Percentiles rank a stretch among this genome's conserved stretches.
These are phyloP conservation scores for Nigrospora sphaerica DNA, from an alignment of 2,329 filamentous ascomycete species.

Conservation along the genomic window DNA sequence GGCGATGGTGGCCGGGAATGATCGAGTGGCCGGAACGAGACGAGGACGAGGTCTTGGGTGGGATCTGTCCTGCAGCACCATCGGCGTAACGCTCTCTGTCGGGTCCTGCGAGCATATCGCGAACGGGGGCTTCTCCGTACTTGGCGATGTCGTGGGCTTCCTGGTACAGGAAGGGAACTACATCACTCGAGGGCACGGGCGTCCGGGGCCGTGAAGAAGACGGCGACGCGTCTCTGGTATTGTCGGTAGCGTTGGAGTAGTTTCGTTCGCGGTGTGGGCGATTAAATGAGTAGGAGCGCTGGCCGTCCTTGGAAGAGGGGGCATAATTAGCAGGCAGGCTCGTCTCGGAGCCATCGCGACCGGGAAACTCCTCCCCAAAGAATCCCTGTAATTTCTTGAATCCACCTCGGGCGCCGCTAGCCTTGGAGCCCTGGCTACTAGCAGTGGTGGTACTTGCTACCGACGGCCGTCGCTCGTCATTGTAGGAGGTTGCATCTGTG, in stretches of 20 bases:
- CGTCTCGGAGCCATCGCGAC: slow-evolving; percentile 66
- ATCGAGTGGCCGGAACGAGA: slow-evolving; percentile 52
- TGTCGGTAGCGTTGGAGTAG: slow-evolving; percentile 69
- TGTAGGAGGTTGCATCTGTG: slow-evolving; percentile 51
- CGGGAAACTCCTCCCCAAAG: slow-evolving; percentile 83
- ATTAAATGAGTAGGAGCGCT: slow-evolving; percentile 54
- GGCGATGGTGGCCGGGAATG: slow-evolving; percentile 53
- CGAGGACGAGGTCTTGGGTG: slow-evolving; percentile 56
- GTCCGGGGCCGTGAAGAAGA: slow-evolving; percentile 71
- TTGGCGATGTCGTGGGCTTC: slow-evolving; percentile 71
- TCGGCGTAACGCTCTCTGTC: slow-evolving; percentile 63
- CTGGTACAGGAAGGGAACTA: slow-evolving; percentile 96
- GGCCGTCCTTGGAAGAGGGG: slow-evolving; percentile 25
- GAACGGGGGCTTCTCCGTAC: slow-evolving; percentile 71
- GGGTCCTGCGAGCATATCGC: slow-evolving; percentile 59
- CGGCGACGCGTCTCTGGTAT: slow-evolving; percentile 68
- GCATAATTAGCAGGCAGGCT: slow-evolving; percentile 45
- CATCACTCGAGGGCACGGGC: slow-evolving; percentile 83
- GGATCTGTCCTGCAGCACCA: slow-evolving; percentile 36
- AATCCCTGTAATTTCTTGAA: slow-evolving; percentile 84
- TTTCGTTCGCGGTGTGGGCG: slow-evolving; percentile 66
- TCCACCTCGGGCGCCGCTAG: slow-evolving; percentile 61
- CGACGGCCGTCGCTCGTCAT: slow-evolving; percentile 77
- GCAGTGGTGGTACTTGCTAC: slow-evolving; percentile 79
- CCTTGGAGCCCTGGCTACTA: slow-evolving; percentile 77